These are phyloP conservation scores for Blastomyces emzantsi DNA, from an alignment of 2,329 filamentous ascomycete genomes.

Conservation along the genomic window DNA sequence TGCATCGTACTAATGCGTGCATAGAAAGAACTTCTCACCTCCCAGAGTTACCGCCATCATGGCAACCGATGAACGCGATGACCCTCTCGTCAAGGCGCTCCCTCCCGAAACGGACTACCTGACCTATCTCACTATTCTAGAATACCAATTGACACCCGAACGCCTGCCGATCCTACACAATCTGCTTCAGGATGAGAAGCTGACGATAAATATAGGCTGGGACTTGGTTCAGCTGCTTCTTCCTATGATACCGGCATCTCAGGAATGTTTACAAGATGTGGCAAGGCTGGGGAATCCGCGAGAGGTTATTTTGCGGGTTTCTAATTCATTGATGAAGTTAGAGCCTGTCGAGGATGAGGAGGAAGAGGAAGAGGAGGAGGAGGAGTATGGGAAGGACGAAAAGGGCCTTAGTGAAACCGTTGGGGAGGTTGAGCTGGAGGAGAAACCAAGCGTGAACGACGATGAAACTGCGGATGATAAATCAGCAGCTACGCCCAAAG, in stretches of 20 bases:
- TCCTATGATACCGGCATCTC: conserved; percentile 50
- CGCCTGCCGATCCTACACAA: conserved; percentile 50
- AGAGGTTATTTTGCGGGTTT: conserved; percentile 56
- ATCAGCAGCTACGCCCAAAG: background rate
- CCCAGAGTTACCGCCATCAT: background rate
- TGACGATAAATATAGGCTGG: conserved; percentile 58
- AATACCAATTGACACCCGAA: conserved; percentile 53
- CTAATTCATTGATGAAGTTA: conserved; percentile 50
- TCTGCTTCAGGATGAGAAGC: conserved; percentile 51
- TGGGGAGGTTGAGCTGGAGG: conserved; percentile 18
- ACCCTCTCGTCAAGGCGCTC: conserved; percentile 49
- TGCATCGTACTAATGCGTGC: background rate
- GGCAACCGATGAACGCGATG: conserved; percentile 13
- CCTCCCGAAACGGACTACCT: conserved; percentile 56
- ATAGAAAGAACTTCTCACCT: background rate
- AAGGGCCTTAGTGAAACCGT: conserved; percentile 8
- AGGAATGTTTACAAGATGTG: conserved; percentile 52
- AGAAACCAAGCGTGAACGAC: conserved; percentile 9
- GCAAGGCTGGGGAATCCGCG: conserved; percentile 54
- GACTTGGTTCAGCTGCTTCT: conserved; percentile 55
- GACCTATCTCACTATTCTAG: conserved; percentile 57
- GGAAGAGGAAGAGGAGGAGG: conserved; percentile 26
- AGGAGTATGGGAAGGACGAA: conserved; percentile 24
- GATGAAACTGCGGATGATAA: conserved; percentile 15
- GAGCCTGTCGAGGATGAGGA: conserved; percentile 38